A percentile compares a stretch with the other conserved stretches of the same genome.
These are phyloP conservation scores for Tolypocladium paradoxum DNA, from an alignment of 2,329 filamentous ascomycete genomes.

Conservation along the genomic window DNA sequence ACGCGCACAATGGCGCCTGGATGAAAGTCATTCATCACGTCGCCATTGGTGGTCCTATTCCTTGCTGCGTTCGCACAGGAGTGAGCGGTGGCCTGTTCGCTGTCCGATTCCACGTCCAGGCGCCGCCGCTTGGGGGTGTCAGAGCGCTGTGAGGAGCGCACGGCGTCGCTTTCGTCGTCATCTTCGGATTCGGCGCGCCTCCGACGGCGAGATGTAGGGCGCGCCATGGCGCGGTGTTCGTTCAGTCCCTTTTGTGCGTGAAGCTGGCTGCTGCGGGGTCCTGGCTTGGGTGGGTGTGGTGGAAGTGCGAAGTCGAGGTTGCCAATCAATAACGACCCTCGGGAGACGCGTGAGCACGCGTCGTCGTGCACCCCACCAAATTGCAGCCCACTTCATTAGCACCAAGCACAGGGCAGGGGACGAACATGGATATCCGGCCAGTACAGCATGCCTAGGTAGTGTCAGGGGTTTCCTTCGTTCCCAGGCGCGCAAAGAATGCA, in stretches of 20 bases:
- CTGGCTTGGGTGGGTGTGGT: not conserved
- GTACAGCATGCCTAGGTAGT: no score
- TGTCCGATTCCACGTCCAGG: constrained; percentile 13
- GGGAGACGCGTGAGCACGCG: not conserved
- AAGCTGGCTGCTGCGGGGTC: not conserved
- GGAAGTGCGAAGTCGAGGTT: not conserved
- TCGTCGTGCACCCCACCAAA: not conserved
- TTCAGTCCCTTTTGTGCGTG: not conserved
- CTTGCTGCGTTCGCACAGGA: constrained; percentile 5
- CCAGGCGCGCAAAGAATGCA: no score
- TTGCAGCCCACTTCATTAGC: no score
- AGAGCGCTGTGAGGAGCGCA: constrained; percentile 12
- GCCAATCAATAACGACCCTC: not conserved
- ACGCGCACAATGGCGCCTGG: constrained; percentile 86
- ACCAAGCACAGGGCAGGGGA: not conserved
- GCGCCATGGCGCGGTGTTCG: constrained; percentile 15
- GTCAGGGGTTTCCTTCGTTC: no score
- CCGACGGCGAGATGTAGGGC: constrained; percentile 26
- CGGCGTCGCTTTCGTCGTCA: constrained; percentile 22
- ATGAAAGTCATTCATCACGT: constrained; percentile 33
- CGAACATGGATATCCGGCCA: no score
- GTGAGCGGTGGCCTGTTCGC: constrained; percentile 6
- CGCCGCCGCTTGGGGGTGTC: constrained; percentile 26
- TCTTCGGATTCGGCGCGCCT: constrained; percentile 31
- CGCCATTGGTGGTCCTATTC: constrained; percentile 5